Conservation (phyloP, 1,139 yeast genomes). For the Kurtzmaniella quercitrusa region DNA sequence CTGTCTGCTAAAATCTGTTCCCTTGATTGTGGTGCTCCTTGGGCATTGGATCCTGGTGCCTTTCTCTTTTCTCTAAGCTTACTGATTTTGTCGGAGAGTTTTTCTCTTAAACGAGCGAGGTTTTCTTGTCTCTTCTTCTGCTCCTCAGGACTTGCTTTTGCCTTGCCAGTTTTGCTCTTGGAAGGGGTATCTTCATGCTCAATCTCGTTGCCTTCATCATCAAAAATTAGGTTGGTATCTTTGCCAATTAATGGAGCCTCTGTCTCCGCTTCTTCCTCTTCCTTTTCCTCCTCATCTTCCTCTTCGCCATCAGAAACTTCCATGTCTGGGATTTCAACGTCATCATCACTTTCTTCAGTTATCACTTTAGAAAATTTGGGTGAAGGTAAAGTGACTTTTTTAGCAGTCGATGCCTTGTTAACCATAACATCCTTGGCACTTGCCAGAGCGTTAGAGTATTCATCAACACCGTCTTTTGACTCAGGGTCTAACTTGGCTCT, state of each 20-base stretch:
- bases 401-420: constrained; percentile 52
- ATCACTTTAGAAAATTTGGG: constrained; percentile 10
- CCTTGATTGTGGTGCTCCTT: constrained; percentile 80
- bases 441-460: constrained; percentile 32
- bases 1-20: constrained; percentile 68
- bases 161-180: constrained; percentile 21
- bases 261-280: constrained; percentile 8
- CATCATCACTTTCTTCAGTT: constrained; percentile 15
- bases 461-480: constrained; percentile 41
- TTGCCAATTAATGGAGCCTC: constrained; percentile 22
- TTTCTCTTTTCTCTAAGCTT: constrained; percentile 74
- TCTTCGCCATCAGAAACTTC: constrained; percentile 11
- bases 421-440: constrained; percentile 68
- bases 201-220: constrained; percentile 75
- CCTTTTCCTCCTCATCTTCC: constrained; percentile 10
- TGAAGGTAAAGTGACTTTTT: constrained; percentile 55
- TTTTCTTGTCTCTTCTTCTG: constrained; percentile 49
- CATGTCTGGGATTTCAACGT: constrained; percentile 10
- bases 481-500: constrained; percentile 76
- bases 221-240: constrained; percentile 54
- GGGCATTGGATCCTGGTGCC: constrained; percentile 80
- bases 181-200: constrained; percentile 13
- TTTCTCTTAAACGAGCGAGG: constrained; percentile 61
- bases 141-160: constrained; percentile 41
- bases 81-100: constrained; percentile 69